Percentiles rank a stretch among this genome's conserved stretches.
phyloP scores from a whole-genome alignment of 2,329 filamentous ascomycete species.

The Colletotrichum gigasporum region DNA sequence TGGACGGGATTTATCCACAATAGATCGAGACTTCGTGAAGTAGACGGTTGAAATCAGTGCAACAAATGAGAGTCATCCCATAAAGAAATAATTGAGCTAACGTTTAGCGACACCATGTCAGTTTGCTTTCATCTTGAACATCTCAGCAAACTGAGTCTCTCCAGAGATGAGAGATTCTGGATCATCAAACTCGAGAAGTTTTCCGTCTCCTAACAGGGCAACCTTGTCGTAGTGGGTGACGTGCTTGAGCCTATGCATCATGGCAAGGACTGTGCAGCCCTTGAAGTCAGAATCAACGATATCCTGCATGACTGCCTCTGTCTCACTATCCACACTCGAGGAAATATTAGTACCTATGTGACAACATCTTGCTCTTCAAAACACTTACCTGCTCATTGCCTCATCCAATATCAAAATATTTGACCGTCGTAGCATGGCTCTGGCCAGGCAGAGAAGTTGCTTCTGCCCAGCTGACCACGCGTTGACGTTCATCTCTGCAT shows the following conservation, averaged over 20 bases:
- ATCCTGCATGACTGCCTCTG: constrained; percentile 35
- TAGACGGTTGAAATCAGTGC: too few relatives aligned
- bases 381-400: not conserved
- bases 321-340: constrained; percentile 33
- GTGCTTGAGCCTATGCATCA: constrained; percentile 33
- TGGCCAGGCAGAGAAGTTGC: not conserved
- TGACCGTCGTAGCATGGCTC: not conserved
- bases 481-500: not conserved
- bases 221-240: constrained; percentile 32
- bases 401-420: not conserved
- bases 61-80: too few relatives aligned
- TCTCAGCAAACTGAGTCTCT: not conserved
- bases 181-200: not conserved
- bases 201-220: constrained; percentile 15
- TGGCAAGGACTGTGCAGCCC: constrained; percentile 33
- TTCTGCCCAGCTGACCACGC: not conserved
- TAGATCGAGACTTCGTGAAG: too few relatives aligned
- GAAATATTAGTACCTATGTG: not conserved
- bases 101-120: too few relatives aligned
- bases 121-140: not conserved
- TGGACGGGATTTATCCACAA: too few relatives aligned
- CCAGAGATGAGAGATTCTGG: not conserved
- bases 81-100: too few relatives aligned
- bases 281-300: constrained; percentile 35
- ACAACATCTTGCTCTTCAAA: not conserved